These are phyloP conservation scores for Alopecurus myosuroides DNA, from an alignment of 176 grass and related monocot species.

Conservation along the genomic window DNA sequence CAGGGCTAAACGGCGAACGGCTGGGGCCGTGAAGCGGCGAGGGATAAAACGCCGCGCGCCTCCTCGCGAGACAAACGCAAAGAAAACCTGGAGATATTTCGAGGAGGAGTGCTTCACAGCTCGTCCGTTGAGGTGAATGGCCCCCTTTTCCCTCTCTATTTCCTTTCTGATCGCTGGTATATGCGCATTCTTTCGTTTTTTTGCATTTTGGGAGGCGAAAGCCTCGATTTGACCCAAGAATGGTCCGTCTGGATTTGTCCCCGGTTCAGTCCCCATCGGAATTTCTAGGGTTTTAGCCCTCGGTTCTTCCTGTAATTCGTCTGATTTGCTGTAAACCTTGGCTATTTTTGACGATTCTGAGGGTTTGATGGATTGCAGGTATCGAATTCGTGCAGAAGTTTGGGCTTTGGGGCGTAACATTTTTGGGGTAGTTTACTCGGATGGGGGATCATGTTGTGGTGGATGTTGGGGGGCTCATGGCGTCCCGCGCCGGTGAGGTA, in stretches of 20 bases:
- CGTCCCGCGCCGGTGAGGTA: background rate
- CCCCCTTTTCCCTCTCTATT: background rate
- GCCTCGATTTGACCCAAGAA: constrained; percentile 11
- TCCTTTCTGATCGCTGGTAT: background rate
- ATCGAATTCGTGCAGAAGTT: background rate
- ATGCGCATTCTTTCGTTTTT: background rate
- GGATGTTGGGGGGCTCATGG: constrained; percentile 43
- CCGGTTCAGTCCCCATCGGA: background rate
- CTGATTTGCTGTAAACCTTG: background rate
- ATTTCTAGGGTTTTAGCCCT: constrained; percentile 40
- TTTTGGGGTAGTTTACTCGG: background rate
- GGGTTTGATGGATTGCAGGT: constrained; percentile 2
- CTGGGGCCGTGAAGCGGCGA: constrained; percentile 20
- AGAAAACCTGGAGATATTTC: background rate
- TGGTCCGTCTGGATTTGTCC: background rate
- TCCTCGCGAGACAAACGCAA: constrained; percentile 5
- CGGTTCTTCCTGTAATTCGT: background rate
- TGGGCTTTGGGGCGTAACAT: background rate
- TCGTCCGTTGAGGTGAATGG: constrained; percentile 31
- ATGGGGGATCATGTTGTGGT: constrained; percentile 87
- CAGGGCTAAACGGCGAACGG: background rate
- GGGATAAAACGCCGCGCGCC: constrained; percentile 9
- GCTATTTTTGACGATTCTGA: background rate
- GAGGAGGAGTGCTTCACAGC: background rate
- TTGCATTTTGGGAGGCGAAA: background rate